Evolutionary conservation across 2,329 filamentous ascomycete genomes (phyloP).

Genomic region (Monilinia polystroma): DNA sequence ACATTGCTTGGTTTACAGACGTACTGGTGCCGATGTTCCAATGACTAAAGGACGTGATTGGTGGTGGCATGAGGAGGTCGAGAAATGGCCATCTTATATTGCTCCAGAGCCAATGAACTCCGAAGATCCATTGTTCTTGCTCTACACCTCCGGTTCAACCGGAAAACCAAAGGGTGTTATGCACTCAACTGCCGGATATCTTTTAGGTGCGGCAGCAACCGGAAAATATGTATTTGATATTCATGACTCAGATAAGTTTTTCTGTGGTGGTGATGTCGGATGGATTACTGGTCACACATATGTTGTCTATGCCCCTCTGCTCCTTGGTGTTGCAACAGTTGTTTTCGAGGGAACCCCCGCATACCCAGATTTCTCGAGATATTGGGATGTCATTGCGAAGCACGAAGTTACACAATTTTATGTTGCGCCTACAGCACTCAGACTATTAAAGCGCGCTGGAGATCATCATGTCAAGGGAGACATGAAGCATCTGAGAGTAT

Average conservation of each 20-base stretch:
- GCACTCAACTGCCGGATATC: slow-evolving; percentile 94
- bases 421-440: slow-evolving; percentile 90
- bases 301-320: slow-evolving; percentile 91
- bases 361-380: slow-evolving; percentile 95
- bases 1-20: slow-evolving; percentile 88
- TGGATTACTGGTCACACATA: slow-evolving; percentile 99
- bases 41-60: slow-evolving; percentile 85
- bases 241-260: slow-evolving; percentile 88
- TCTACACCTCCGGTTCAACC: slow-evolving; percentile 97
- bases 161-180: slow-evolving; percentile 99
- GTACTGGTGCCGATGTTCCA: slow-evolving; percentile 88
- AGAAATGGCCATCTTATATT: slow-evolving; percentile 94
- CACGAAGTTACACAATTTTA: slow-evolving; percentile 97
- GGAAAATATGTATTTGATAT: slow-evolving; percentile 99
- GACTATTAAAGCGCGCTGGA: slow-evolving; percentile 91
- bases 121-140: slow-evolving; percentile 93
- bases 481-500: slow-evolving; percentile 84
- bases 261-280: slow-evolving; percentile 96
- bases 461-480: slow-evolving; percentile 86
- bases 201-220: slow-evolving; percentile 88
- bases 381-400: slow-evolving; percentile 98
- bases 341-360: slow-evolving; percentile 98
- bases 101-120: slow-evolving; percentile 85
- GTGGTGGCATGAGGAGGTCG: slow-evolving; percentile 99
- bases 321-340: slow-evolving; percentile 90